Evolutionary conservation across 345 rosid species (phyloP), one percentile per base, ranked within the genome.

Genomic region (Hypericum androsaemum): DNA sequence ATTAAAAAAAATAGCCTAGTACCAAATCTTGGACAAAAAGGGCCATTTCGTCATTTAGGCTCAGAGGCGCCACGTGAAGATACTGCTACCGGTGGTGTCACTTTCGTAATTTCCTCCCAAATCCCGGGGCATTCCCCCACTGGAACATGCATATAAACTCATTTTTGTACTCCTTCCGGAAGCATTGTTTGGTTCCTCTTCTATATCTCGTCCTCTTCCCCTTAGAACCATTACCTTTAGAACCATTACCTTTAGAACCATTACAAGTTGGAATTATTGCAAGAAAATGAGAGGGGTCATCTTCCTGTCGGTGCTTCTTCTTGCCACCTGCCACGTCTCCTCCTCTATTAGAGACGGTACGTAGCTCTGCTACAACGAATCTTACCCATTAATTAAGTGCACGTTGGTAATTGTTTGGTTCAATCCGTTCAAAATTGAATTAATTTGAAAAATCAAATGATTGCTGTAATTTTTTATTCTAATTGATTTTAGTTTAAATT

Each of bases 341-440:
- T 64, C 67, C 37, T 66, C 77, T 71, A 57, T 76, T 63, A 54
- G 65, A 43, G 80, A 78, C 61, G 92, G 84, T 78, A 60, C 43
- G 63, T 11, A 12, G 9, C 12, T 5, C 7, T 35, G 8, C 10
- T 39, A 14, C 13, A n/a, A 12, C 16, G 5, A 6, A 2, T 32
- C 8, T 14, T 6, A 4, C 10, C 5, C 9, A 41, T 39, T 49
- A 46, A 28, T 50, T 4, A 22, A 22, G 32, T 22, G 32, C 32
- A 1, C 32, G 32, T 22, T 22, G 4, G 32, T 22, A 22, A 22
- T 22, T 4, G 1, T 22, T 4, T 22, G 32, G 32, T 22, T 22
- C 2, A 22, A 1, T 22, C 32, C 1, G 2, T 22, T 22, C 32
- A 22, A 22, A 22, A 1, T 4, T 22, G 4, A 4, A 22, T 4